Evolutionary conservation across 2,329 filamentous ascomycete species (phyloP), one percentile per base, ranked within the genome.

Genomic region (Beauveria rudraprayagi): DNA sequence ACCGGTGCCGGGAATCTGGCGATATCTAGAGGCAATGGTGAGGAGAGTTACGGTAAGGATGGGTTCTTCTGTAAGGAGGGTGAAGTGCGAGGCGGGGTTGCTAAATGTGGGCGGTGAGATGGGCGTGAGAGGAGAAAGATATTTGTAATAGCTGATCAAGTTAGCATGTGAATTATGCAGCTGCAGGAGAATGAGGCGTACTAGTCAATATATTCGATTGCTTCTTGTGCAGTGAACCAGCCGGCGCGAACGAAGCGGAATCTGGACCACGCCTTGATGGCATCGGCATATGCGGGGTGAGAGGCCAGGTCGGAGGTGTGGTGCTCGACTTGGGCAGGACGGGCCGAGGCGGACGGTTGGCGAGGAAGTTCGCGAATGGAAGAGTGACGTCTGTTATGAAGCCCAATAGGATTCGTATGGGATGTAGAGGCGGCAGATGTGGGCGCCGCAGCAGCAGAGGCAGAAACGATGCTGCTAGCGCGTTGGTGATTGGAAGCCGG

Each of bases 191-290:
- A 24, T 9, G 17, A 19, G 41, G 76, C 85, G 69, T 81, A 90
- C 87, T 97, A 97, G 71, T 92, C 88, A 65, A 99, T 90, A 70
- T 97, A 97, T 48, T 88, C 87, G 72, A 97, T 92, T 24, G 91
- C 93, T 74, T 99, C 94, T 66, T 90, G 86, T 0, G 93, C 90
- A 0, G 92, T 96, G 72, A 99, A 94, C 93, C 93, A 97, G 10
- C 94, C 94, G 9, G 92, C 92, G 59, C 92, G 87, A n/a, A 97
- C 93, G 71, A 97, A 97, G 48, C 92, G 87, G 72, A 97, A 92
- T 65, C 91, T 82, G 2, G 88, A 86, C 94, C 94, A 99, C n/a
- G 91, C 89, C 68, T 85, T 87, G 63, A 96, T 76, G 0, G 92
- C 92, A 62, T 89, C 84, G 47, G 82, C 76, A 66, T 87, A 87